Evolutionary conservation across 1,284 basidiomycete genomes (phyloP).

Genomic region (Irpex sp.): DNA sequence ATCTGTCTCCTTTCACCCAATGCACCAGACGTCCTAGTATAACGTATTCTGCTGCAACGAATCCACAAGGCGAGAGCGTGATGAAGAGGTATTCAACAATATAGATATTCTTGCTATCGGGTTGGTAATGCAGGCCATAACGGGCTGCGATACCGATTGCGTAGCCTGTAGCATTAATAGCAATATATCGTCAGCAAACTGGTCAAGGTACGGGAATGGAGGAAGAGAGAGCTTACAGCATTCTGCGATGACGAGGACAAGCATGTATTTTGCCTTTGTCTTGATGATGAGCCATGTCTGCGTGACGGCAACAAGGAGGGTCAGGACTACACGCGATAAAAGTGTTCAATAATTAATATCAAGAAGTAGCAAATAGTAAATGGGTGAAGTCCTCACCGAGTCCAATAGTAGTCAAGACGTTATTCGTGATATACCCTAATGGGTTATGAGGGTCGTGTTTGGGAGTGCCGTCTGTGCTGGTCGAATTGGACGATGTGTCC

Average conservation of each 20-base stretch:
- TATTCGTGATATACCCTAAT: constrained; percentile 58
- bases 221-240: constrained; percentile 42
- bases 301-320: constrained; percentile 42
- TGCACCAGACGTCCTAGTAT: constrained; percentile 59
- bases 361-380: background rate
- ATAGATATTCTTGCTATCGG: constrained; percentile 34
- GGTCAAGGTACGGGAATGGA: no score
- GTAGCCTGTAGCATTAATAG: constrained; percentile 22
- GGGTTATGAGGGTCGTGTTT: constrained; percentile 53
- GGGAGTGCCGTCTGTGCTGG: constrained; percentile 33
- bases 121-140: constrained; percentile 39
- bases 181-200: no score
- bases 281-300: constrained; percentile 44
- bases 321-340: constrained; percentile 31
- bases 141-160: constrained; percentile 47
- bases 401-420: constrained; percentile 52
- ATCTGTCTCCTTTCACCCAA: constrained; percentile 43
- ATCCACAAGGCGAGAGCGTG: constrained; percentile 72
- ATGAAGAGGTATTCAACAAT: constrained; percentile 84
- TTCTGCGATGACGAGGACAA: constrained; percentile 55
- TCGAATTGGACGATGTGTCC: background rate
- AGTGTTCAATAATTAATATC: background rate
- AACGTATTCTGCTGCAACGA: constrained; percentile 71
- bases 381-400: constrained; percentile 37
- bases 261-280: constrained; percentile 56